Conservation (phyloP, 768 basidiomycete genomes). For the Rhizopogon vinicolor region DNA sequence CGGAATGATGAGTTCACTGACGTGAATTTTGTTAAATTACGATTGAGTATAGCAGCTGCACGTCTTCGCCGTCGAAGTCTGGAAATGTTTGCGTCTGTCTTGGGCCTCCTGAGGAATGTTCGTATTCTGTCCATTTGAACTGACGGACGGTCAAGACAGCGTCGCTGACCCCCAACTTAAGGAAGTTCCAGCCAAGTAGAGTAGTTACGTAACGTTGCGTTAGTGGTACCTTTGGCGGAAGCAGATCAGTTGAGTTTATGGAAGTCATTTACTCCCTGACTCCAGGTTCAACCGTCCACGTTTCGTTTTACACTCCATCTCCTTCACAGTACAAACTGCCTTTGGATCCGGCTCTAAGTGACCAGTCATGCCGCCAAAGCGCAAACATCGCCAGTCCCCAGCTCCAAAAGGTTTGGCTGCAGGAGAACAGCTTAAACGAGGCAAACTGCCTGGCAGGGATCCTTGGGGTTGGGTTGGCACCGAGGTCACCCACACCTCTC, state of each 20-base stretch:
- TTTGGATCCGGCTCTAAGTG: background rate
- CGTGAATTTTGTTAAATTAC: constrained; percentile 27
- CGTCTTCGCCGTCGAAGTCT: constrained; percentile 45
- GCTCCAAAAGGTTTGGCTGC: constrained; percentile 48
- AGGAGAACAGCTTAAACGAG: constrained; percentile 60
- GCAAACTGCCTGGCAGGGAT: constrained; percentile 40
- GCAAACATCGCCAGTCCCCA: constrained; percentile 49
- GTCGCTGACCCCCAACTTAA: too few relatives aligned
- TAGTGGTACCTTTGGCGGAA: background rate
- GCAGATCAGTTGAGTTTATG: background rate
- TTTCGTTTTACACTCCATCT: background rate
- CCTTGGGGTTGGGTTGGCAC: constrained; percentile 83
- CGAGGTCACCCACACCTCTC: constrained; percentile 47
- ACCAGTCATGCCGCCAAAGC: constrained; percentile 48
- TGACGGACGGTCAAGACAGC: background rate
- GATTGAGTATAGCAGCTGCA: constrained; percentile 28
- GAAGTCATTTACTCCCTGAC: background rate
- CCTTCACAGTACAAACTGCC: background rate
- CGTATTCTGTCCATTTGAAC: constrained; percentile 20
- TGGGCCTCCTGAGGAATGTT: constrained; percentile 12
- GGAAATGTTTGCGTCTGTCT: constrained; percentile 28
- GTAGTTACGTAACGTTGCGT: background rate
- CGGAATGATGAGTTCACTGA: constrained; percentile 8
- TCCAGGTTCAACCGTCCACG: background rate
- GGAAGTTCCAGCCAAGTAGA: too few relatives aligned